phyloP scores from a whole-genome alignment of 2,329 filamentous ascomycete genomes.

The Hypoxylon sp. region DNA sequence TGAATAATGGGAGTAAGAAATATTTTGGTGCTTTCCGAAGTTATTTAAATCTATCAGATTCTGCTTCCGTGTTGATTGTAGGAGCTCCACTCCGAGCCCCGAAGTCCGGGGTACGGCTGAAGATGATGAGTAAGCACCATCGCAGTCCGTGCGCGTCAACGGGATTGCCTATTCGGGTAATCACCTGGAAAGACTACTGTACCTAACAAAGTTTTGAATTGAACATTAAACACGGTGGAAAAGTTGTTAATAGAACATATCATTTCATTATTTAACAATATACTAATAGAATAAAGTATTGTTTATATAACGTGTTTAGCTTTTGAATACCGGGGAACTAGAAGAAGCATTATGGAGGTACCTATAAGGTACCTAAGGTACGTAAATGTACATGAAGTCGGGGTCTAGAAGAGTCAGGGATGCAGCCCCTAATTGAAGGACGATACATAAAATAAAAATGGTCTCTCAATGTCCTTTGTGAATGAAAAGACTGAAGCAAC shows the following conservation, averaged over 20 bases:
- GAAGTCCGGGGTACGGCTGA: neutral
- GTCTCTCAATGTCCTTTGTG: neutral
- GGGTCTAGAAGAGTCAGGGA: slow-evolving; percentile 1
- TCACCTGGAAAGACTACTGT: neutral
- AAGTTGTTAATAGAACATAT: neutral
- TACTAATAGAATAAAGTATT: neutral
- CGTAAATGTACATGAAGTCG: neutral
- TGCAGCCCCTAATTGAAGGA: neutral
- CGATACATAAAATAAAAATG: neutral
- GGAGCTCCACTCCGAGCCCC: neutral
- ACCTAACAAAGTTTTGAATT: neutral
- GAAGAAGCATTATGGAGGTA: neutral
- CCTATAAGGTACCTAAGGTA: neutral
- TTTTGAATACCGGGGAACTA: neutral
- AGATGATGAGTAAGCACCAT: neutral
- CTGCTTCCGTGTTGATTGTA: neutral
- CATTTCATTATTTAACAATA: neutral
- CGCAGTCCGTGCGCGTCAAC: neutral
- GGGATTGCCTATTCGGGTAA: neutral
- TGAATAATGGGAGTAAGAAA: neutral
- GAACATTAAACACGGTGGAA: neutral
- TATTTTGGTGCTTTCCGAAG: neutral
- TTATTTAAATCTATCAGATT: slow-evolving; percentile 18
- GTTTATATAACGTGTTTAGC: neutral
- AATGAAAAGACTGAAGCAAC: neutral